A percentile compares a stretch with the other conserved stretches of the same genome.
These are phyloP conservation scores for Phaseolus lunatus DNA, from an alignment of 306 rosid genomes.

Conservation along the genomic window DNA sequence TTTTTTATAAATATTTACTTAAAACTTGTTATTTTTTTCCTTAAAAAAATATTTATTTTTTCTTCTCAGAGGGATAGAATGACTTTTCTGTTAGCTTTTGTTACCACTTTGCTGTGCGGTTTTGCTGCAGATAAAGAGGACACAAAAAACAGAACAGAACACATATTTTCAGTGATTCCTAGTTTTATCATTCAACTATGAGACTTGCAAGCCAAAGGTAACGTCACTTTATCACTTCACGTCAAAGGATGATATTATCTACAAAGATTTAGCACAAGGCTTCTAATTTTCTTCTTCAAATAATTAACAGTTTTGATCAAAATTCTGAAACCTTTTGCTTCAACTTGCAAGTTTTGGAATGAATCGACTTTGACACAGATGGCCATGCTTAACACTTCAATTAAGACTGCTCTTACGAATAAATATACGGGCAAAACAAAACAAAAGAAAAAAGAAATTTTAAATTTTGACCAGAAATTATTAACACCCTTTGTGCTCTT, in stretches of 20 bases:
- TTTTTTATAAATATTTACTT: too few relatives aligned
- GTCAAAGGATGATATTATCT: background rate
- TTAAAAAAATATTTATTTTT: too few relatives aligned
- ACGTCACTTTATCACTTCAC: background rate
- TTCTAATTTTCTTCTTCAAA: background rate
- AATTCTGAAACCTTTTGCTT: background rate
- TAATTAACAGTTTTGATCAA: background rate
- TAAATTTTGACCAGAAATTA: background rate
- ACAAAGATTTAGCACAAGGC: background rate
- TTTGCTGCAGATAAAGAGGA: background rate
- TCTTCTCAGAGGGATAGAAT: background rate
- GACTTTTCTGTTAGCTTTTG: background rate
- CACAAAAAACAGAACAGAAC: background rate
- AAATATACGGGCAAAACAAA: background rate
- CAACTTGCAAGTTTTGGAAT: background rate
- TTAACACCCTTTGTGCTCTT: background rate
- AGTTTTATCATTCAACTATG: background rate
- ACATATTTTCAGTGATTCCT: background rate
- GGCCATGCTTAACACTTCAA: background rate
- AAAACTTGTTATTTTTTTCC: too few relatives aligned
- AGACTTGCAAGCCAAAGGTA: background rate
- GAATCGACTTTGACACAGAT: background rate
- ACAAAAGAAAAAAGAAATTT: background rate
- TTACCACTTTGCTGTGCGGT: background rate
- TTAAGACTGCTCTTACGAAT: background rate